Conservation (phyloP, 2,329 filamentous ascomycete species). For the Anisogramma anomala region DNA sequence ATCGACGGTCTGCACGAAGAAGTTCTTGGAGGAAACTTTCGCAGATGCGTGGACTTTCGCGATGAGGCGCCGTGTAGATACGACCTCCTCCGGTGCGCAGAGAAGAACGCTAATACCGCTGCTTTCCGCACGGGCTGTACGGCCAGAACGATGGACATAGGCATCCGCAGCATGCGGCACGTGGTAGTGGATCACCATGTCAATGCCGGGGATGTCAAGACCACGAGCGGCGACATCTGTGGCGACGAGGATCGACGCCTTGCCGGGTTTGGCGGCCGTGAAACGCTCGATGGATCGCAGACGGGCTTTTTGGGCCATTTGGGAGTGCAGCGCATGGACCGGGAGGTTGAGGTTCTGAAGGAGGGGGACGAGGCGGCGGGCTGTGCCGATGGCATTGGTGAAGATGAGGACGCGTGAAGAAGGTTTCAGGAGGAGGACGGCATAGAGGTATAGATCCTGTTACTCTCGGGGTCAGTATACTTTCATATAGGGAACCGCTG, state of each 20-base stretch:
- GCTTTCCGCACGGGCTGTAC: conserved; percentile 74
- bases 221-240: conserved; percentile 91
- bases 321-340: conserved; percentile 71
- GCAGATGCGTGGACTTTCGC: conserved; percentile 70
- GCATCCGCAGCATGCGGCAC: conserved; percentile 82
- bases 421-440: conserved; percentile 71
- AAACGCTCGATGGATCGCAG: conserved; percentile 89
- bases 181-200: conserved; percentile 90
- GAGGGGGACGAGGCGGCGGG: conserved; percentile 73
- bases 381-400: conserved; percentile 89
- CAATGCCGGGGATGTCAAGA: conserved; percentile 82
- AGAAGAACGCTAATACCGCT: conserved; percentile 76
- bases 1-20: conserved; percentile 69
- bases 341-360: conserved; percentile 71
- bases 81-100: conserved; percentile 83
- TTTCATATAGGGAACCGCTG: no score
- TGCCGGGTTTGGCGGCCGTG: conserved; percentile 45
- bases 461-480: no score
- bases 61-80: conserved; percentile 69
- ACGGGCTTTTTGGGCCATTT: conserved; percentile 92
- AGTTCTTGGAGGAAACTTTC: conserved; percentile 36
- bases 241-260: conserved; percentile 63
- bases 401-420: conserved; percentile 78
- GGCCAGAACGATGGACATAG: conserved; percentile 90
- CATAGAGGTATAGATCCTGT: conserved; percentile 84